These are phyloP conservation scores for Knufia fluminis DNA, from an alignment of 2,329 filamentous ascomycete species.

Conservation along the genomic window DNA sequence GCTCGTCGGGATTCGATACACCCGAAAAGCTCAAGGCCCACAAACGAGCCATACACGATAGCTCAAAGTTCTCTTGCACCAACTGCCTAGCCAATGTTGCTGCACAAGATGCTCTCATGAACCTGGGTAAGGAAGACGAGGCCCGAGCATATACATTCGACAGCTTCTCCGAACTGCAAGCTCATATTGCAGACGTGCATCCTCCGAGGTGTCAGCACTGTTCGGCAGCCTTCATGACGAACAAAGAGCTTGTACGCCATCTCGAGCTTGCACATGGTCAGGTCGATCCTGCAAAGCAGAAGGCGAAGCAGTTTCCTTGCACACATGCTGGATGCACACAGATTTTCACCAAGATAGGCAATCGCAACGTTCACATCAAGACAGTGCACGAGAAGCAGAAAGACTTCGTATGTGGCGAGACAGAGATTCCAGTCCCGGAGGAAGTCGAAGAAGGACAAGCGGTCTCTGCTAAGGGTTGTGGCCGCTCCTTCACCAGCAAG, in stretches of 20 bases:
- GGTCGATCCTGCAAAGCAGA: constrained; percentile 24
- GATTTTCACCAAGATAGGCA: constrained; percentile 73
- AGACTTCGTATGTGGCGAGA: constrained; percentile 68
- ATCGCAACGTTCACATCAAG: constrained; percentile 69
- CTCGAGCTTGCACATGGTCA: constrained; percentile 67
- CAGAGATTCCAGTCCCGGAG: constrained; percentile 49
- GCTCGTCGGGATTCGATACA: constrained; percentile 63
- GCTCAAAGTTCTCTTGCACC: constrained; percentile 64
- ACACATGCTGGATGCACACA: constrained; percentile 60
- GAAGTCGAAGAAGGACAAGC: constrained; percentile 40
- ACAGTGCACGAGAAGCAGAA: constrained; percentile 64
- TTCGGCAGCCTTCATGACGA: constrained; percentile 55
- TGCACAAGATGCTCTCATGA: not conserved
- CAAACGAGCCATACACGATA: constrained; percentile 58
- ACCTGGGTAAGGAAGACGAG: constrained; percentile 31
- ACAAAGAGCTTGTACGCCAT: constrained; percentile 63
- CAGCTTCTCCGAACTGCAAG: constrained; percentile 60
- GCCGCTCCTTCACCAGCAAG: constrained; percentile 66
- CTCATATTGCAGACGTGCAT: constrained; percentile 65
- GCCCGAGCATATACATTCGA: constrained; percentile 52
- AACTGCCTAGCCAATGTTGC: constrained; percentile 49
- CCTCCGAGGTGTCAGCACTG: constrained; percentile 66
- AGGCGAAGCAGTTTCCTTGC: constrained; percentile 49
- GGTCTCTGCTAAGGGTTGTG: constrained; percentile 53
- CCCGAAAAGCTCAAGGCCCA: constrained; percentile 64